phyloP scores from a whole-genome alignment of 208 protist genomes.

The Porcisia hertigi region DNA sequence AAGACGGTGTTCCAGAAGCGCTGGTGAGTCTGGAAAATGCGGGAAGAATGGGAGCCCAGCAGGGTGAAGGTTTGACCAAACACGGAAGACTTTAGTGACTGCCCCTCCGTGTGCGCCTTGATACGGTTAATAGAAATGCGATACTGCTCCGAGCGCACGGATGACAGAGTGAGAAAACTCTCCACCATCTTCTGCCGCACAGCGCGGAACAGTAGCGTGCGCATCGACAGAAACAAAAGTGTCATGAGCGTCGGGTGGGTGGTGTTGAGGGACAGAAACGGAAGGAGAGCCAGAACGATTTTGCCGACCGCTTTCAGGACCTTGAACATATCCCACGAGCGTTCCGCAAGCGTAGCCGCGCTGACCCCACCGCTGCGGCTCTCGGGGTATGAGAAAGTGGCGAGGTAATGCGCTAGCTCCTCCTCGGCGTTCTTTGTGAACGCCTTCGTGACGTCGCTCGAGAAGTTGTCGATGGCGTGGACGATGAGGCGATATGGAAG shows the following conservation, averaged over 20 bases:
- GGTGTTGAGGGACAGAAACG: slow-evolving; percentile 75
- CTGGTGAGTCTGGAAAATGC: slow-evolving; percentile 85
- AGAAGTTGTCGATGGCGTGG: slow-evolving; percentile 57
- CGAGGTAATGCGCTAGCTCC: slow-evolving; percentile 23
- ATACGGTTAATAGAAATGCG: slow-evolving; percentile 88
- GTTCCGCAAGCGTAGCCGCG: slow-evolving; percentile 21
- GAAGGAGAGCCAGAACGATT: slow-evolving; percentile 69
- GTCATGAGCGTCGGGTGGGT: slow-evolving; percentile 43
- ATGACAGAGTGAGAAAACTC: slow-evolving; percentile 76
- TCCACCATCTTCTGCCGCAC: slow-evolving; percentile 67
- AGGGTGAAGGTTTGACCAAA: slow-evolving; percentile 91
- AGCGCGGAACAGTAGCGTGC: slow-evolving; percentile 65
- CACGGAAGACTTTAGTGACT: slow-evolving; percentile 60
- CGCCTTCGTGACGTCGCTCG: slow-evolving; percentile 41
- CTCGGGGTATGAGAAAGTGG: slow-evolving; percentile 21
- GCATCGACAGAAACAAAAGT: slow-evolving; percentile 64
- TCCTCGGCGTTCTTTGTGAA: slow-evolving; percentile 63
- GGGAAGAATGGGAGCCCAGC: slow-evolving; percentile 62
- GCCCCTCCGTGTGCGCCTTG: slow-evolving; percentile 40
- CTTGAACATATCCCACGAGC: slow-evolving; percentile 54
- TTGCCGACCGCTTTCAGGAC: slow-evolving; percentile 78
- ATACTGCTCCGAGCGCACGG: slow-evolving; percentile 69
- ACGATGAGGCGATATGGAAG: slow-evolving; percentile 42
- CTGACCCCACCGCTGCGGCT: background rate
- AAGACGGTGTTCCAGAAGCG: slow-evolving; percentile 91